Evolutionary conservation across 257 asterid species (phyloP).

Genomic region (Penstemon newberryi): DNA sequence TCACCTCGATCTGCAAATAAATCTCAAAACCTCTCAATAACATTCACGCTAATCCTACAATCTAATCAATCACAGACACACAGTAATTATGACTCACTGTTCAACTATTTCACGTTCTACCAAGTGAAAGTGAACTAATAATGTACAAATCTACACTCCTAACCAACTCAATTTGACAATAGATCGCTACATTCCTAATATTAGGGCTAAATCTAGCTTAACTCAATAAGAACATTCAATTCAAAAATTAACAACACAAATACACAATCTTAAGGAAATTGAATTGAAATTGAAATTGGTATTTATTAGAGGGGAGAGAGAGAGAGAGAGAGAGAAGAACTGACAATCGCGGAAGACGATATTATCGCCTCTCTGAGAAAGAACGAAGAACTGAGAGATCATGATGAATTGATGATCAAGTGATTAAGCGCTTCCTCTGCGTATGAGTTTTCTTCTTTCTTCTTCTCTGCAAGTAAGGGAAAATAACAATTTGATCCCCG

Average conservation of each 20-base stretch:
- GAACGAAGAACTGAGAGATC: conserved; percentile 98
- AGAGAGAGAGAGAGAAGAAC: conserved; percentile 24
- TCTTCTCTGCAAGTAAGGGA: neutral
- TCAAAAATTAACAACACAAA: conserved; percentile 1
- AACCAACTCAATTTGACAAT: neutral
- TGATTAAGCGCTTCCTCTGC: conserved; percentile 17
- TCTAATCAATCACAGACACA: neutral
- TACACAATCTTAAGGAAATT: conserved; percentile 2
- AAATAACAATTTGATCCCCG: neutral
- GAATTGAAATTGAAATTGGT: neutral
- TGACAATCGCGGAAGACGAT: conserved; percentile 96
- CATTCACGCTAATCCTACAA: neutral
- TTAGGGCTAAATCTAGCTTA: neutral
- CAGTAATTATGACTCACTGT: neutral
- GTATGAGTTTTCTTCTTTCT: conserved; percentile 9
- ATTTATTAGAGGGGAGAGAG: neutral
- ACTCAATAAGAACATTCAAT: conserved; percentile 1
- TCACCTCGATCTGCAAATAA: conserved; percentile 75
- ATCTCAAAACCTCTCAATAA: neutral
- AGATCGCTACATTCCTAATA: neutral
- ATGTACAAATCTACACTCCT: no score
- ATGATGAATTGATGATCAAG: conserved; percentile 28
- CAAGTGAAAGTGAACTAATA: no score
- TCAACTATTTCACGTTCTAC: neutral
- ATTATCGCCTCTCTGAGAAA: conserved; percentile 98